Base-by-base conservation (phyloP, 768 basidiomycete species). In the Boletus vinaceobasis region DNA sequence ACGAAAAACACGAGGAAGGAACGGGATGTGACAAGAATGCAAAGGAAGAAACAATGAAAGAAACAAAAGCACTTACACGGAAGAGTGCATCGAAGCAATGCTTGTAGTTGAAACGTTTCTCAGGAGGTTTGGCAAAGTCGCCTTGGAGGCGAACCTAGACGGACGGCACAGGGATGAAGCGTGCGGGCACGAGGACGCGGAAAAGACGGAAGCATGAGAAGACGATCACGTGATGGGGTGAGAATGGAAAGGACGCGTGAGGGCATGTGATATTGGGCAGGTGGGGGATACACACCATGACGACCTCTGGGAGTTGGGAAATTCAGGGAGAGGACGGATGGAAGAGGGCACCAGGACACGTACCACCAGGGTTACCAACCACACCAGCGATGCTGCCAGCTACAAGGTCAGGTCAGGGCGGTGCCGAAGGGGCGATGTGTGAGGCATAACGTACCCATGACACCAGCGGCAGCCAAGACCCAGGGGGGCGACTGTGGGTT, bases 51-150 rank as follows among this genome's bases (percentile, higher is more conserved):
- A 44, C 19, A 19, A 48, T 1, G 29, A 38, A 52, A 39, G 23
- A 13, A 31, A 31, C 7, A 7, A n/a, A 58, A 53, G 10, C 0
- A 80, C 87, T 72, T 68, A 92, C 90, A 50, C 91, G 76, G 74
- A 85, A 90, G 14, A 96, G 75, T 0, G 92, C 93, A 73, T 95
- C 92, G 50, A 95, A 83, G 60, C 87, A 89, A 69, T 95, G 80
- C 74, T 90, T 90, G 70, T 96, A 96, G 64, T 91, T 90, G 75
- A 93, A 88, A 42, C 90, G 79, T 70, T 91, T 90, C 74, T 91
- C 90, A 9, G 86, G 84, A 1, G 90, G 82, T 68, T 94, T 95
- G 7, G 90, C 92, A 62, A 90, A 87, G 72, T 96, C 93, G 36
- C 88, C 92, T 72, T 95, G 93, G 57, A 96, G 78, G 50, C 93